Conservation (phyloP, 1,139 yeast genomes). For the Kluyveromyces marxianus region DNA sequence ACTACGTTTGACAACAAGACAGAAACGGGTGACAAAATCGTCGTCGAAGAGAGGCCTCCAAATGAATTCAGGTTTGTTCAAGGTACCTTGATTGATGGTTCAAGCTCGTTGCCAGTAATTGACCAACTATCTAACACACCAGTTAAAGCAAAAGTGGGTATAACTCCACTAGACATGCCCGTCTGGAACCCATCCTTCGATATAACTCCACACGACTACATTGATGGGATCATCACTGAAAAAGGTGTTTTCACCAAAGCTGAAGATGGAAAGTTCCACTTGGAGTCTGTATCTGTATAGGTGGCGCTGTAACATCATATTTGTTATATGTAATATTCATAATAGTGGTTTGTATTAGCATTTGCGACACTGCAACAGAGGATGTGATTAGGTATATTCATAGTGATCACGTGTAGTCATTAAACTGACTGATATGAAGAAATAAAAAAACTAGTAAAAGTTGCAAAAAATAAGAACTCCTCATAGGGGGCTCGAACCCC, state of each 20-base stretch:
- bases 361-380: too few species aligned
- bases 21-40: constrained; percentile 59
- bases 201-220: constrained; percentile 74
- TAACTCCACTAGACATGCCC: constrained; percentile 76
- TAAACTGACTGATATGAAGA: neutral
- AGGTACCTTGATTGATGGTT: constrained; percentile 48
- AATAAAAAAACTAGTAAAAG: neutral
- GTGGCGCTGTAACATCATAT: neutral
- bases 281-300: constrained; percentile 19
- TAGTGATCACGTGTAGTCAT: neutral
- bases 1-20: constrained; percentile 78
- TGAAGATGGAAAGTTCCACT: constrained; percentile 38
- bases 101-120: constrained; percentile 28
- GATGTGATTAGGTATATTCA: too few species aligned
- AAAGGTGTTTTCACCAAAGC: constrained; percentile 46
- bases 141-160: constrained; percentile 55
- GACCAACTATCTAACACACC: constrained; percentile 29
- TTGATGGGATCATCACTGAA: constrained; percentile 88
- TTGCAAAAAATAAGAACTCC: constrained; percentile 18
- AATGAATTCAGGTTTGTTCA: constrained; percentile 68
- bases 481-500: constrained; percentile 30
- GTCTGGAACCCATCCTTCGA: constrained; percentile 98
- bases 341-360: too few species aligned
- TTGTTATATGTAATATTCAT: too few species aligned
- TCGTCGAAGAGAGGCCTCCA: constrained; percentile 82